phyloP scores from a whole-genome alignment of 139 green algal species.

The Picochlorum sp. region DNA sequence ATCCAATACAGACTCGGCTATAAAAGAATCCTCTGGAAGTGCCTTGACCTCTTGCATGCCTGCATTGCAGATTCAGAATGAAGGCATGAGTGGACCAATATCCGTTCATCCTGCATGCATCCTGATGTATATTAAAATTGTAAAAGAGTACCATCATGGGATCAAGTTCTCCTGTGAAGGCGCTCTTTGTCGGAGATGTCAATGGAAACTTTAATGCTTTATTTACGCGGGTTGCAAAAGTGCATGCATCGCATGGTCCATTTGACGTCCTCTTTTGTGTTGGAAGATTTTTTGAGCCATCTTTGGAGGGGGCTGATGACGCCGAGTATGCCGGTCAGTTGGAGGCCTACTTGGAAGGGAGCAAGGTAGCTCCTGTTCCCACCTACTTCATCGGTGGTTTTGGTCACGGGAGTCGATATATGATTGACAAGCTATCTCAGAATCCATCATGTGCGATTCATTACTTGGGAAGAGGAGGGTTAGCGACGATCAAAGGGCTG shows the following conservation, averaged over 20 bases:
- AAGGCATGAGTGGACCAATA: background rate
- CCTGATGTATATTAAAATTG: conserved; percentile 4
- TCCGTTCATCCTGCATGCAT: too few relatives aligned
- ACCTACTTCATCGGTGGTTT: conserved; percentile 68
- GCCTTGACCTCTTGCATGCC: too few relatives aligned
- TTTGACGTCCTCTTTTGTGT: conserved; percentile 58
- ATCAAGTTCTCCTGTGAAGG: conserved; percentile 23
- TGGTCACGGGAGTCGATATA: conserved; percentile 25
- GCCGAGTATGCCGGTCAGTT: conserved; percentile 32
- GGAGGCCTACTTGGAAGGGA: conserved; percentile 37
- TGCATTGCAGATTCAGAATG: background rate
- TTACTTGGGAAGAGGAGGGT: conserved; percentile 56
- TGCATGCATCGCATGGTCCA: conserved; percentile 49
- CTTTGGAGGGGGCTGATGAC: conserved; percentile 34
- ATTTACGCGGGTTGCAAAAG: conserved; percentile 45
- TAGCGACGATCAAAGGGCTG: conserved; percentile 50
- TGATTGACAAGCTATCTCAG: conserved; percentile 15
- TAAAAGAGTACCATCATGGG: conserved; percentile 2
- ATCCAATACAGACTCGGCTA: too few relatives aligned
- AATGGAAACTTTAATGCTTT: conserved; percentile 37
- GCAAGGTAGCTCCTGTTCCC: conserved; percentile 39
- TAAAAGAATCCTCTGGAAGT: too few relatives aligned
- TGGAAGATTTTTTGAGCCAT: conserved; percentile 42
- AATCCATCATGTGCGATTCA: conserved; percentile 33
- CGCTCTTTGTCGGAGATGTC: conserved; percentile 46